A percentile compares a stretch with the other conserved stretches of the same genome.
phyloP scores from a whole-genome alignment of 2,329 filamentous ascomycete species.

The Rutstroemia sp. region DNA sequence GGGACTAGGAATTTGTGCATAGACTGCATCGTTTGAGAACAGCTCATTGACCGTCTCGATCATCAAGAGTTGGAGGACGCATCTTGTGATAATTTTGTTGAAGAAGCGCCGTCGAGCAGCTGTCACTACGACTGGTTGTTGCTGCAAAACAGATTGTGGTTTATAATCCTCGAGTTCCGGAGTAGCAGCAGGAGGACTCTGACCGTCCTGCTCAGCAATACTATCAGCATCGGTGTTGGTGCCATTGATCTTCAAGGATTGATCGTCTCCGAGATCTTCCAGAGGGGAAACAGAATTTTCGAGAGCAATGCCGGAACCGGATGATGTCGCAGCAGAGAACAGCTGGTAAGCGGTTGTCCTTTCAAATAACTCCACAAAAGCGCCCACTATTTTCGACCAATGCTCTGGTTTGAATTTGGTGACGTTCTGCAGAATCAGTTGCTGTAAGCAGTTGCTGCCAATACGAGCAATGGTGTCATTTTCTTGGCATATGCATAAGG shows the following conservation, averaged over 20 bases:
- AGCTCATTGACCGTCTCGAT: constrained; percentile 99
- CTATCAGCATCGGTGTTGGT: constrained; percentile 31
- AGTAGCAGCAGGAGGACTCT: constrained; percentile 19
- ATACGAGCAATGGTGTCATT: constrained; percentile 98
- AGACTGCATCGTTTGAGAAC: constrained; percentile 95
- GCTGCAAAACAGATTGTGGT: constrained; percentile 66
- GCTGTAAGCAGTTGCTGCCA: constrained; percentile 95
- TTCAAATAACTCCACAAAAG: constrained; percentile 93
- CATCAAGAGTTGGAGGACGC: constrained; percentile 95
- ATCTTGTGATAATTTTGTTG: constrained; percentile 98
- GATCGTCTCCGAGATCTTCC: constrained; percentile 34
- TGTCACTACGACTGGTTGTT: constrained; percentile 86
- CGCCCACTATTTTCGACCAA: constrained; percentile 90
- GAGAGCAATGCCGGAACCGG: constrained; percentile 45
- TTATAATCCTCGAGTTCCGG: constrained; percentile 69
- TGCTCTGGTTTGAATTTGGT: constrained; percentile 80
- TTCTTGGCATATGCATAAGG: constrained; percentile 96
- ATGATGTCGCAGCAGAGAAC: constrained; percentile 70
- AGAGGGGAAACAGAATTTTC: constrained; percentile 36
- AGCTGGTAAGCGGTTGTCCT: constrained; percentile 91
- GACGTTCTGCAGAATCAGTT: constrained; percentile 93
- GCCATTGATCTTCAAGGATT: constrained; percentile 55
- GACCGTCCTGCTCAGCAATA: constrained; percentile 27
- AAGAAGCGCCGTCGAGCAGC: constrained; percentile 91
- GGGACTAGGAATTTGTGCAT: constrained; percentile 81